Evolutionary conservation across 2,329 filamentous ascomycete genomes (phyloP).

Genomic region (Trichoderma sp.): DNA sequence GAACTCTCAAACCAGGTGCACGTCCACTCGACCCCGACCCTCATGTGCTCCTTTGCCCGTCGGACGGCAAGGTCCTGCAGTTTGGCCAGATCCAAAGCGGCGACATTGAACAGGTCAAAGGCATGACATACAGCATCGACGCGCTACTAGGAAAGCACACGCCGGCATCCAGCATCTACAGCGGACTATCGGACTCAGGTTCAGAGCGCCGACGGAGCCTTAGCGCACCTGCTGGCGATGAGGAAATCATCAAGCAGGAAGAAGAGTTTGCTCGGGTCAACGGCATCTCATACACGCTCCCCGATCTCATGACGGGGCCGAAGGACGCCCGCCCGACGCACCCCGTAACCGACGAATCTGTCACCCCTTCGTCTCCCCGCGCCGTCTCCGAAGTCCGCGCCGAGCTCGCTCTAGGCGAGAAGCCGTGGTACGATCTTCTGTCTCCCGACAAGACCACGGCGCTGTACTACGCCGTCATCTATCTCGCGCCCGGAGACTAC

Average conservation of each 20-base stretch:
- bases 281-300: slow-evolving; percentile 92
- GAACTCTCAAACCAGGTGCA: slow-evolving; percentile 83
- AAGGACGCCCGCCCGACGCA: slow-evolving; percentile 30
- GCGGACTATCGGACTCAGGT: slow-evolving; percentile 34
- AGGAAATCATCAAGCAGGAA: slow-evolving; percentile 73
- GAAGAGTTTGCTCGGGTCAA: slow-evolving; percentile 95
- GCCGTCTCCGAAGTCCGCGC: slow-evolving; percentile 82
- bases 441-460: slow-evolving; percentile 65
- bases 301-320: slow-evolving; percentile 79
- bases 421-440: slow-evolving; percentile 71
- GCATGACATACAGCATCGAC: slow-evolving; percentile 96
- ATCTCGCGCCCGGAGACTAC: slow-evolving; percentile 96
- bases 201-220: slow-evolving; percentile 31
- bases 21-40: slow-evolving; percentile 82
- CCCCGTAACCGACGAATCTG: slow-evolving; percentile 73
- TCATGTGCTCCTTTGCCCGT: slow-evolving; percentile 80
- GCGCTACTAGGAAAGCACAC: slow-evolving; percentile 77
- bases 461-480: slow-evolving; percentile 92
- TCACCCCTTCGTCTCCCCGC: slow-evolving; percentile 60
- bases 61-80: slow-evolving; percentile 88
- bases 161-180: slow-evolving; percentile 57
- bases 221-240: slow-evolving; percentile 49
- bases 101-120: slow-evolving; percentile 97
- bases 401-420: slow-evolving; percentile 74
- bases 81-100: slow-evolving; percentile 90